Evolutionary conservation across 306 rosid species (phyloP), one percentile per base, ranked within the genome.

Genomic region (Abrus precatorius): DNA sequence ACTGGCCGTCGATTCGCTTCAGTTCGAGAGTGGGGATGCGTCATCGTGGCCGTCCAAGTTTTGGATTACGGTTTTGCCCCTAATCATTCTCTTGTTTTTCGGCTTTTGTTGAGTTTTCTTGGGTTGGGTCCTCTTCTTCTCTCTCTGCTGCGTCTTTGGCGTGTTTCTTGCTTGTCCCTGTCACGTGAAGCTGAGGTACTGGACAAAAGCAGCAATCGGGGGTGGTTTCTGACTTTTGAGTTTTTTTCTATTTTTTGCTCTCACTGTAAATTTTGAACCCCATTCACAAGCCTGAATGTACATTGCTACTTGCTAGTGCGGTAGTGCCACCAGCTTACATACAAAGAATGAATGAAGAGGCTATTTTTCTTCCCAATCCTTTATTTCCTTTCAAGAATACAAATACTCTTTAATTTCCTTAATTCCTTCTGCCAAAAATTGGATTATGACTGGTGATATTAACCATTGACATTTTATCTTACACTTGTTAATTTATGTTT

Each of bases 1-100:
- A 0, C 85, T 95, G 70, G 99, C 99, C 90, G 99, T 95, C 12
- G 99, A 95, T 79, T 95, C 99, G 0, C 76, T 91, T 5, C 96
- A 93, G 87, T 87, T 95, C 76, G 94, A 90, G 28, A 86, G 71
- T 40, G 88, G 86, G 4, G 47, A 74, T 9, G 87, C 90, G 5
- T 3, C 87, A 75, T 87, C 88, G 0, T 52, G 76, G 66, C 91
- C 86, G 89, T 82, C 77, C 3, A 70, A 34, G 6, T 79, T 74
- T 30, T 41, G 49, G 68, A 49, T 84, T 68, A 82, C 93, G 47
- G 0, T 93, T 59, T n/a, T 93, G 80, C 86, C 93, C 86, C 56
- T 88, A 69, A 52, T 90, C 81, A 20, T 85, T 41, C 59, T 79
- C 13, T 33, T 72, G 20, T 2, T 41, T 72, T 6, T 70, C 79